These are phyloP conservation scores for Cucurbitaria berberidis DNA, from an alignment of 2,329 filamentous ascomycete genomes.

Conservation along the genomic window DNA sequence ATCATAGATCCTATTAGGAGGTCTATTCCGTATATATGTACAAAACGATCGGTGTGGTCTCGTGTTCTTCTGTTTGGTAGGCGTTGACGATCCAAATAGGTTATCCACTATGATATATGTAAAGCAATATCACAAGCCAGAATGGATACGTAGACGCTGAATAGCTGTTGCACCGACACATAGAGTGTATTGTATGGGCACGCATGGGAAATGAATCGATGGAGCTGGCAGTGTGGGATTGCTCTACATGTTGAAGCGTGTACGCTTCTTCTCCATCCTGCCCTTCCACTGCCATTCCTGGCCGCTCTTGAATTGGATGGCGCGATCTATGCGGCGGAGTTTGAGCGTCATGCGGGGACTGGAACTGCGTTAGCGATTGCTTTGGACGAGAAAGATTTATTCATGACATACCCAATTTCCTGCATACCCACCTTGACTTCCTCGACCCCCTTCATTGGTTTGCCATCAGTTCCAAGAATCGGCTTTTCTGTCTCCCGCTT, in stretches of 20 bases:
- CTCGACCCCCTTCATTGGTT: conserved; percentile 83
- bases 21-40: too few relatives aligned
- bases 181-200: background rate
- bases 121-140: background rate
- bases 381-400: background rate
- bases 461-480: conserved; percentile 80
- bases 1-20: too few relatives aligned
- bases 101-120: too few relatives aligned
- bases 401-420: conserved; percentile 68
- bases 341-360: conserved; percentile 75
- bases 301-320: conserved; percentile 76
- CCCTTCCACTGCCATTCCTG: conserved; percentile 97
- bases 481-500: conserved; percentile 87
- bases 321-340: conserved; percentile 87
- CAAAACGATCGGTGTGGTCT: too few relatives aligned
- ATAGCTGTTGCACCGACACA: background rate
- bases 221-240: too few relatives aligned
- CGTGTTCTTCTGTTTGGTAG: too few relatives aligned
- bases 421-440: conserved; percentile 85
- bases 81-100: too few relatives aligned
- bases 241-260: conserved; percentile 82
- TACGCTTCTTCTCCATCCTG: conserved; percentile 91
- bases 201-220: background rate
- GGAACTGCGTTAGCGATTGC: background rate
- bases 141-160: background rate